phyloP scores from a whole-genome alignment of 1,284 basidiomycete genomes.

The Melampsora americana region DNA sequence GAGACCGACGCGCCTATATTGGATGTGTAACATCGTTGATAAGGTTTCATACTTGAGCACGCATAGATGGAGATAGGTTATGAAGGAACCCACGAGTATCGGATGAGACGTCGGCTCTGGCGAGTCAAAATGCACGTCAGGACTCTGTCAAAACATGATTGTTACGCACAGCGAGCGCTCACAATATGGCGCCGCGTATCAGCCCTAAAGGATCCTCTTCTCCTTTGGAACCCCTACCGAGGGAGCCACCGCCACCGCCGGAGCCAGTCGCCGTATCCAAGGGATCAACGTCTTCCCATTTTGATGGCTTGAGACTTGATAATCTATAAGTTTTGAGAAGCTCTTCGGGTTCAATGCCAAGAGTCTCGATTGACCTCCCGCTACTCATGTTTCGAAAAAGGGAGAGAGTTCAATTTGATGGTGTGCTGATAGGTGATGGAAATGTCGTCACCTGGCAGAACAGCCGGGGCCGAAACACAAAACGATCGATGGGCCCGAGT shows the following conservation, averaged over 20 bases:
- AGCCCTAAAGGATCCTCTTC: constrained; percentile 13
- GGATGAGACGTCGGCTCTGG: constrained; percentile 30
- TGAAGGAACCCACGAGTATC: constrained; percentile 24
- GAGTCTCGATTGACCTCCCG: constrained; percentile 45
- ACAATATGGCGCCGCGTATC: constrained; percentile 26
- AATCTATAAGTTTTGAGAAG: constrained; percentile 56
- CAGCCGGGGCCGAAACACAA: too few relatives aligned
- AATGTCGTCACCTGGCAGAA: too few relatives aligned
- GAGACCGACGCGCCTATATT: constrained; percentile 59
- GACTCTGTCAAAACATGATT: constrained; percentile 23
- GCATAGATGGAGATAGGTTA: not conserved
- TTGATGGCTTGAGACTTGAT: constrained; percentile 53
- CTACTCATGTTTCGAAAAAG: constrained; percentile 29
- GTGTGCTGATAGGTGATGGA: too few relatives aligned
- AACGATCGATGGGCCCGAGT: too few relatives aligned
- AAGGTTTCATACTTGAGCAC: constrained; percentile 29
- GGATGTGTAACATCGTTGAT: constrained; percentile 47
- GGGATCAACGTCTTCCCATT: constrained; percentile 51
- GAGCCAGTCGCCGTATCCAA: constrained; percentile 1
- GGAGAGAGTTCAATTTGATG: too few relatives aligned
- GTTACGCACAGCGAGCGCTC: constrained; percentile 37
- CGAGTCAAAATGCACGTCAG: not conserved
- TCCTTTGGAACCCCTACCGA: constrained; percentile 11
- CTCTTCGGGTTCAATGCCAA: constrained; percentile 52
- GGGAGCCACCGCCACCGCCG: not conserved